A percentile compares a stretch with the other conserved stretches of the same genome.
phyloP scores from a whole-genome alignment of 2,329 filamentous ascomycete genomes.

The Diaporthe longicolla region DNA sequence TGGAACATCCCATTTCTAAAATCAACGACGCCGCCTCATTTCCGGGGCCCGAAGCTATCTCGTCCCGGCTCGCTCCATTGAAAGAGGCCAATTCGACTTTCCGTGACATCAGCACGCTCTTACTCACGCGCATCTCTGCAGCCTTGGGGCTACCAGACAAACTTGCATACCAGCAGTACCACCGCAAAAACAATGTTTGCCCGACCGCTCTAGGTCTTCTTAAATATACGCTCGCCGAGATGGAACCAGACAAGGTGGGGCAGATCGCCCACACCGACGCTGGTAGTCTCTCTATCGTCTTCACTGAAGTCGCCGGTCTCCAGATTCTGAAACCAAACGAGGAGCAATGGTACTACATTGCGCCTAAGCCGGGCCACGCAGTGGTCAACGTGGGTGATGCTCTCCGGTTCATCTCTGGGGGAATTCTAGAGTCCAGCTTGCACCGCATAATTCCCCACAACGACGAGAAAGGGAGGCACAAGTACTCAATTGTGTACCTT shows the following conservation, averaged over 20 bases:
- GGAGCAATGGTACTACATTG: conserved; percentile 32
- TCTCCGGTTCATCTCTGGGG: conserved; percentile 8
- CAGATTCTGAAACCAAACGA: conserved; percentile 22
- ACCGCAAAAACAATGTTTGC: conserved; percentile 1
- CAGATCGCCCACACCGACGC: conserved; percentile 27
- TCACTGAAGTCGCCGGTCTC: conserved; percentile 5
- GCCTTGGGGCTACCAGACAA: not conserved
- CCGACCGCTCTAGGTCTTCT: conserved; percentile 10
- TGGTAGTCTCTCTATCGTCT: conserved; percentile 21
- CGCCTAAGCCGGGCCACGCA: conserved; percentile 19
- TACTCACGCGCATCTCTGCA: conserved; percentile 10
- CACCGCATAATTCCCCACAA: conserved; percentile 15
- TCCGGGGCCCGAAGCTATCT: conserved; percentile 1
- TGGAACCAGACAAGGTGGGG: conserved; percentile 13
- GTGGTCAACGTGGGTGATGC: conserved; percentile 9
- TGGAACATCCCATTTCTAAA: conserved; percentile 22
- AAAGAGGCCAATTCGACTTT: conserved; percentile 6
- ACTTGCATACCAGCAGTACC: conserved; percentile 12
- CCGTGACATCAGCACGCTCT: conserved; percentile 17
- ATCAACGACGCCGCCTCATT: not conserved
- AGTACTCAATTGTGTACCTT: conserved; percentile 18
- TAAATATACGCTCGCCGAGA: conserved; percentile 22
- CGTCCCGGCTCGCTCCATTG: not conserved
- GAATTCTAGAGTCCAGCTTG: conserved; percentile 15
- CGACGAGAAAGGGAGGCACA: conserved; percentile 20